These are phyloP conservation scores for Chimonanthus praecox DNA, from an alignment of 164 flowering plant species.

Conservation along the genomic window DNA sequence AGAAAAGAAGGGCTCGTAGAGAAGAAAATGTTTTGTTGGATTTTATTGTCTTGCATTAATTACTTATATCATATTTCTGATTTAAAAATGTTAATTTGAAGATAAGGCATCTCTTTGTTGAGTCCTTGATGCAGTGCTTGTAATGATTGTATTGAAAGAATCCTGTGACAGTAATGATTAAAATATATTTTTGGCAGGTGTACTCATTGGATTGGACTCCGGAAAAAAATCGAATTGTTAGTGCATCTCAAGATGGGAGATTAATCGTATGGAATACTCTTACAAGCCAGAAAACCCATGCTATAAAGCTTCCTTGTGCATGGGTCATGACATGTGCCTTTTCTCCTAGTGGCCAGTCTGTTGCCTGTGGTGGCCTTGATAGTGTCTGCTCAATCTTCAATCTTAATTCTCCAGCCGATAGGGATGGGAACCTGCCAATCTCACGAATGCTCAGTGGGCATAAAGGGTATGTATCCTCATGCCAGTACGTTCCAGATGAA, in stretches of 20 bases:
- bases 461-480: slow-evolving; percentile 88
- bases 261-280: slow-evolving; percentile 96
- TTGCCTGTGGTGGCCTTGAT: slow-evolving; percentile 97
- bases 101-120: neutral
- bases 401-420: slow-evolving; percentile 73
- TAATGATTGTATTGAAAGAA: neutral
- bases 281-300: slow-evolving; percentile 98
- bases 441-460: slow-evolving; percentile 81
- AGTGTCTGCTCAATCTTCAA: slow-evolving; percentile 90
- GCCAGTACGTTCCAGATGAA: slow-evolving; percentile 91
- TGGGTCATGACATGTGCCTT: slow-evolving; percentile 99
- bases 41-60: too few relatives aligned
- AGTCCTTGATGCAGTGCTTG: neutral
- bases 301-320: slow-evolving; percentile 91
- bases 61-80: neutral
- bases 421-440: slow-evolving; percentile 72
- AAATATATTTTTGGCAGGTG: slow-evolving; percentile 41
- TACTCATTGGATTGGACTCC: slow-evolving; percentile 92
- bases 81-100: too few relatives aligned
- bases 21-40: too few relatives aligned
- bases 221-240: slow-evolving; percentile 84
- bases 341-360: slow-evolving; percentile 92
- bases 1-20: too few relatives aligned
- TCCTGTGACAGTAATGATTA: neutral
- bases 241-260: slow-evolving; percentile 97